phyloP scores from a whole-genome alignment of 2,329 filamentous ascomycete genomes.

The Kalmusia sp. region DNA sequence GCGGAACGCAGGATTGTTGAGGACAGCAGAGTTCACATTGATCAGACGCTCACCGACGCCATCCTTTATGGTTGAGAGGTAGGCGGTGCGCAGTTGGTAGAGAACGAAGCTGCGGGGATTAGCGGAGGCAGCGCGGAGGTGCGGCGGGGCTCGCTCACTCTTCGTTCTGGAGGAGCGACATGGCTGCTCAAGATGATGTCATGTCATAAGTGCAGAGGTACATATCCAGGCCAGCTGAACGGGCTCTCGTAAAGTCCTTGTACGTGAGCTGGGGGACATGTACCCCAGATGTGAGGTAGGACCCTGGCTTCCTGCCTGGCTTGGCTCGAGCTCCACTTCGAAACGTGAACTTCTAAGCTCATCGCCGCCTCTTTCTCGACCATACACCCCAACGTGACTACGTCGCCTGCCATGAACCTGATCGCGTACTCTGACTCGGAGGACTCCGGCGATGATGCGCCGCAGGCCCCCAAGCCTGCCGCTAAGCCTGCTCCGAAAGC shows the following conservation, averaged over 20 bases:
- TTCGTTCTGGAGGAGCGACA: slow-evolving; percentile 55
- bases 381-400: neutral
- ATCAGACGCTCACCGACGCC: slow-evolving; percentile 86
- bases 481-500: slow-evolving; percentile 60
- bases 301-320: no score
- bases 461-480: slow-evolving; percentile 39
- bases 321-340: slow-evolving; percentile 6
- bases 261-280: neutral
- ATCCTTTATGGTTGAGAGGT: slow-evolving; percentile 80
- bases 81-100: slow-evolving; percentile 81
- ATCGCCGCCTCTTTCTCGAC: slow-evolving; percentile 5
- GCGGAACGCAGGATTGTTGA: slow-evolving; percentile 83
- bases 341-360: slow-evolving; percentile 16
- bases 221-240: slow-evolving; percentile 44
- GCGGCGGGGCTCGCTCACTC: slow-evolving; percentile 48
- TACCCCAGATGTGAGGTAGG: slow-evolving; percentile 1
- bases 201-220: slow-evolving; percentile 22
- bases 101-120: slow-evolving; percentile 70
- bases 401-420: slow-evolving; percentile 77
- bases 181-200: slow-evolving; percentile 28
- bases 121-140: slow-evolving; percentile 19
- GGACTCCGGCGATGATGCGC: slow-evolving; percentile 67
- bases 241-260: slow-evolving; percentile 17
- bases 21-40: slow-evolving; percentile 77
- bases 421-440: slow-evolving; percentile 86